phyloP scores from a whole-genome alignment of 1,284 basidiomycete genomes.

The Tylopilus sp. region DNA sequence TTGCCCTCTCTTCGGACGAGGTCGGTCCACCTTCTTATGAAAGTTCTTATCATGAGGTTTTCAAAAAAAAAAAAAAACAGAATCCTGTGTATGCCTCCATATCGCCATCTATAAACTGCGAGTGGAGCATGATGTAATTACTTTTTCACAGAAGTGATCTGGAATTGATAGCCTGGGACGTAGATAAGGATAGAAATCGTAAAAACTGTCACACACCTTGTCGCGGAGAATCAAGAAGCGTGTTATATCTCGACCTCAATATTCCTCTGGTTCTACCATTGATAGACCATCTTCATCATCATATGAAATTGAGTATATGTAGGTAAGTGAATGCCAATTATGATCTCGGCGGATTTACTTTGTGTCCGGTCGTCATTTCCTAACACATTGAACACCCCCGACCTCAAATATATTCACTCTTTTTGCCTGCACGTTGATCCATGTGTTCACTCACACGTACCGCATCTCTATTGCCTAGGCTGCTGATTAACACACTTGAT shows the following conservation, averaged over 20 bases:
- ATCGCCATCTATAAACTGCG: too few relatives aligned
- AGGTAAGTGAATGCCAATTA: too few relatives aligned
- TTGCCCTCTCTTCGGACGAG: not conserved
- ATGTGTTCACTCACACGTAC: not conserved
- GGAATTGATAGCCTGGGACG: too few relatives aligned
- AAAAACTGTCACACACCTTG: too few relatives aligned
- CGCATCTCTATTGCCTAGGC: not conserved
- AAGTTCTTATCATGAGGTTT: not conserved
- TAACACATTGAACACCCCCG: not conserved
- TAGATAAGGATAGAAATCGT: too few relatives aligned
- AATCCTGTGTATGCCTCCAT: not conserved
- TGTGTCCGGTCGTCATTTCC: not conserved
- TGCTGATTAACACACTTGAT: constrained; percentile 18
- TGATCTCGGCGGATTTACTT: not conserved
- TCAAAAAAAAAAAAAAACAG: not conserved
- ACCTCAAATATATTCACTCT: too few relatives aligned
- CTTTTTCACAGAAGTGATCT: too few relatives aligned
- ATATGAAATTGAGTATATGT: not conserved
- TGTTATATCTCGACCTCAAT: not conserved
- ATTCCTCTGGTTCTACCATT: not conserved
- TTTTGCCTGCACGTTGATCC: not conserved
- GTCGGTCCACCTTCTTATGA: not conserved
- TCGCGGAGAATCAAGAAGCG: too few relatives aligned
- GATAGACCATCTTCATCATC: not conserved
- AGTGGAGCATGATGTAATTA: not conserved